phyloP scores from a whole-genome alignment of 208 protist genomes.

The Acanthamoeba healyi region DNA sequence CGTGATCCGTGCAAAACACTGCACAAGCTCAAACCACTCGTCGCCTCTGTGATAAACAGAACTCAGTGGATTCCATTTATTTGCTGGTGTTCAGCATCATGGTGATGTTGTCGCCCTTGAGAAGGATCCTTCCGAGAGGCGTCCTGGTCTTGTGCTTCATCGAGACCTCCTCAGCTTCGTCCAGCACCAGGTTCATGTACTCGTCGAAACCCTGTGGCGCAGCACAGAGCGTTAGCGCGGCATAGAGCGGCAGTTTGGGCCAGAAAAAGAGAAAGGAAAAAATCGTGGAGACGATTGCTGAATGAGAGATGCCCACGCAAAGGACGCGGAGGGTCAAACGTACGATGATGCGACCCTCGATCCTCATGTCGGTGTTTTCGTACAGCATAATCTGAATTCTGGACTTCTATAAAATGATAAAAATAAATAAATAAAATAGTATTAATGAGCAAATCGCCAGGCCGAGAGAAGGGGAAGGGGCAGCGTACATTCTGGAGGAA shows the following conservation, averaged over 20 bases:
- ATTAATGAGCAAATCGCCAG: too few species aligned
- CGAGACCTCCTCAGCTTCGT: conserved; percentile 90
- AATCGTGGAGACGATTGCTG: neutral
- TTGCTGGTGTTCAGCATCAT: conserved; percentile 67
- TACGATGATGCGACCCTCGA: conserved; percentile 92
- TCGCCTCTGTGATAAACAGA: too few species aligned
- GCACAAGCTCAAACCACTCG: too few species aligned
- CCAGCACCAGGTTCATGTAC: conserved; percentile 94
- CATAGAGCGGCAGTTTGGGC: neutral
- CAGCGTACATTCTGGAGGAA: conserved; percentile 86
- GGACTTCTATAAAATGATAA: conserved; percentile 81
- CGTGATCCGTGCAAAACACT: too few species aligned
- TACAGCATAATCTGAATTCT: conserved; percentile 90
- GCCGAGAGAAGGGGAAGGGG: neutral
- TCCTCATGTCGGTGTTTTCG: conserved; percentile 89
- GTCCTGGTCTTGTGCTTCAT: conserved; percentile 89
- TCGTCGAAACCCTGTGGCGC: conserved; percentile 91
- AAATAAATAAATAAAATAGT: neutral
- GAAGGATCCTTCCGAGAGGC: conserved; percentile 86
- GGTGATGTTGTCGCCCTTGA: conserved; percentile 93
- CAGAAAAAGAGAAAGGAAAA: neutral
- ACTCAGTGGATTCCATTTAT: neutral
- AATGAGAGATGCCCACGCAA: too few species aligned
- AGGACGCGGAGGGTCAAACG: neutral
- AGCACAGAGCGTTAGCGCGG: too few species aligned